phyloP scores from a whole-genome alignment of 768 basidiomycete species.

The Coprinopsis marcescibilis region DNA sequence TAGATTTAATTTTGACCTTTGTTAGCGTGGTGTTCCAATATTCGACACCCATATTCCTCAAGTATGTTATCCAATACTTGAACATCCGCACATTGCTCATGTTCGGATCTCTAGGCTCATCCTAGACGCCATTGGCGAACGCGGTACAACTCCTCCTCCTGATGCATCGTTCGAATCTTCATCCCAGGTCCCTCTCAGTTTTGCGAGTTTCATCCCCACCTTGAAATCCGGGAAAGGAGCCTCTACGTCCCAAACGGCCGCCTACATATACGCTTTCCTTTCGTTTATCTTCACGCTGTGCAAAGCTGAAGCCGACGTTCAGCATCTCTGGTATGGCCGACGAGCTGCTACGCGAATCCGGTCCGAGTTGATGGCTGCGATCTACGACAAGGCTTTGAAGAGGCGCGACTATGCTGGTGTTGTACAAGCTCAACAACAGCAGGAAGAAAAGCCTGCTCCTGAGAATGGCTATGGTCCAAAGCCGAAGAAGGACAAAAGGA shows the following conservation, averaged over 20 bases:
- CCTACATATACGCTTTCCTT: constrained; percentile 76
- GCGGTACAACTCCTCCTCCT: constrained; percentile 6
- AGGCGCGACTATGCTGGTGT: constrained; percentile 81
- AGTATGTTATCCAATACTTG: constrained; percentile 32
- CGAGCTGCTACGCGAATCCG: constrained; percentile 71
- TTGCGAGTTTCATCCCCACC: too few relatives aligned
- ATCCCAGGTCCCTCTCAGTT: background rate
- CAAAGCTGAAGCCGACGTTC: constrained; percentile 65
- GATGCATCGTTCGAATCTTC: background rate
- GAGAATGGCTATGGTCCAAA: constrained; percentile 20
- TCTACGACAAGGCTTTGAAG: constrained; percentile 86
- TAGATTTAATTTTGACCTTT: constrained; percentile 66
- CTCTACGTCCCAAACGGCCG: constrained; percentile 48
- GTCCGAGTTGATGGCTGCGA: constrained; percentile 74
- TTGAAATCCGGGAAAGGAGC: too few relatives aligned
- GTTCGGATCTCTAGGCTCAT: constrained; percentile 34
- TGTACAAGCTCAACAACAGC: constrained; percentile 41
- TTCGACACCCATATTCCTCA: constrained; percentile 79
- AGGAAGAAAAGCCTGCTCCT: constrained; percentile 18
- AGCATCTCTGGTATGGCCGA: constrained; percentile 77
- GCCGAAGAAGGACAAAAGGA: constrained; percentile 24
- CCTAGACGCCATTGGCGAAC: constrained; percentile 45
- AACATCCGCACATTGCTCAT: background rate
- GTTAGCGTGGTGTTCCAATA: constrained; percentile 74
- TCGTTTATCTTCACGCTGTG: constrained; percentile 57